phyloP scores from a whole-genome alignment of 257 asterid species.

The Solanum boliviense region DNA sequence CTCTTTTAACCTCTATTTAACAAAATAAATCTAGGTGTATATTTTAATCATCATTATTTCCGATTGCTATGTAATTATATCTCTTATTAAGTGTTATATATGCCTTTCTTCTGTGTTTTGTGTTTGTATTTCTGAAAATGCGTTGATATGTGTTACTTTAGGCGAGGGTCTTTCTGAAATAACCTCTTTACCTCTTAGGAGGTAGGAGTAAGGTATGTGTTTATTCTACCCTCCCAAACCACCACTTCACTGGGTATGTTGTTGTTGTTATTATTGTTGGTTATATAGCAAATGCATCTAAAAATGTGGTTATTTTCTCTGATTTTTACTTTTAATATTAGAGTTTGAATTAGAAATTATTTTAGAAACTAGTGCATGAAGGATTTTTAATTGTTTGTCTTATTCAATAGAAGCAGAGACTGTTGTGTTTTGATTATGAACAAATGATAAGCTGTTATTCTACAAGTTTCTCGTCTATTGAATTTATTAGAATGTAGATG shows the following conservation, averaged over 20 bases:
- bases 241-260: too few species aligned
- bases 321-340: neutral
- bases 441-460: neutral
- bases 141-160: neutral
- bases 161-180: too few species aligned
- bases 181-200: too few species aligned
- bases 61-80: neutral
- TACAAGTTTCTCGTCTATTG: neutral
- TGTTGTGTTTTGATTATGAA: neutral
- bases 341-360: neutral
- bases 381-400: too few species aligned
- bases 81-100: neutral
- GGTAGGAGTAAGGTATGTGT: neutral
- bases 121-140: neutral
- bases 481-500: neutral
- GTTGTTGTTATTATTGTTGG: too few species aligned
- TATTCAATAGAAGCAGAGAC: neutral
- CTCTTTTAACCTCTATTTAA: neutral
- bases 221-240: neutral
- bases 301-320: neutral
- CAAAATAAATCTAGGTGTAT: neutral
- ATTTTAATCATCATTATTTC: neutral
- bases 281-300: neutral
- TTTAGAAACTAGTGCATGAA: neutral
- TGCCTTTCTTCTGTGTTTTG: neutral